phyloP scores from a whole-genome alignment of 306 rosid genomes.

The Pueraria montana region DNA sequence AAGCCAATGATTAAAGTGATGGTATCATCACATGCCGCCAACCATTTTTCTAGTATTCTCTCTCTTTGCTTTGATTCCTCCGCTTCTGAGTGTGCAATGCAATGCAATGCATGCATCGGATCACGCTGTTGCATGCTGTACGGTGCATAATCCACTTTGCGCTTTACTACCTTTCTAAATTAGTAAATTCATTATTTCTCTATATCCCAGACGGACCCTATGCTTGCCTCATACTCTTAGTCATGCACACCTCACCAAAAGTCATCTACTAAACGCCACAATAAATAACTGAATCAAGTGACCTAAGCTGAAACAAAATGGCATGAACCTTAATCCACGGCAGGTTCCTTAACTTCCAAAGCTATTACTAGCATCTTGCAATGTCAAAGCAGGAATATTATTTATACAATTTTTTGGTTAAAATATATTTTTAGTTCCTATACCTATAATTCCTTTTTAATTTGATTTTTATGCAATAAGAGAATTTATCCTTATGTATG shows the following conservation, averaged over 20 bases:
- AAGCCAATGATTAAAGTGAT: conserved; percentile 57
- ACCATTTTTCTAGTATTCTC: conserved; percentile 1
- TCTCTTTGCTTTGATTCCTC: conserved; percentile 39
- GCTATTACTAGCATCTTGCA: too few species aligned
- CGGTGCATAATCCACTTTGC: conserved; percentile 30
- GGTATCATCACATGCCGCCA: conserved; percentile 53
- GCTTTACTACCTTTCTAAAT: conserved; percentile 33
- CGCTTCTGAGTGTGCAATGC: conserved; percentile 17
- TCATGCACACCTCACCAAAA: conserved; percentile 1
- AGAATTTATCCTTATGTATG: neutral
- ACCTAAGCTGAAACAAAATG: neutral
- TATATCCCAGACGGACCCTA: neutral
- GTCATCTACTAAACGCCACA: too few species aligned
- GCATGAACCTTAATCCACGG: too few species aligned
- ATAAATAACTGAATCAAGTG: neutral
- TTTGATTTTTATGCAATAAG: neutral
- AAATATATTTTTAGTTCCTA: too few species aligned
- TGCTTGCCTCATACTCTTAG: conserved; percentile 1
- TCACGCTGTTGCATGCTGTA: conserved; percentile 36
- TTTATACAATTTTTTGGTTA: too few species aligned
- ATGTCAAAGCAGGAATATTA: too few species aligned
- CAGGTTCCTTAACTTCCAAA: too few species aligned
- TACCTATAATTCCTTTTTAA: too few species aligned
- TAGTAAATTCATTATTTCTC: neutral
- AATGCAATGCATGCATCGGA: conserved; percentile 48